phyloP scores from a whole-genome alignment of 306 rosid species.

The Glycine tomentella region DNA sequence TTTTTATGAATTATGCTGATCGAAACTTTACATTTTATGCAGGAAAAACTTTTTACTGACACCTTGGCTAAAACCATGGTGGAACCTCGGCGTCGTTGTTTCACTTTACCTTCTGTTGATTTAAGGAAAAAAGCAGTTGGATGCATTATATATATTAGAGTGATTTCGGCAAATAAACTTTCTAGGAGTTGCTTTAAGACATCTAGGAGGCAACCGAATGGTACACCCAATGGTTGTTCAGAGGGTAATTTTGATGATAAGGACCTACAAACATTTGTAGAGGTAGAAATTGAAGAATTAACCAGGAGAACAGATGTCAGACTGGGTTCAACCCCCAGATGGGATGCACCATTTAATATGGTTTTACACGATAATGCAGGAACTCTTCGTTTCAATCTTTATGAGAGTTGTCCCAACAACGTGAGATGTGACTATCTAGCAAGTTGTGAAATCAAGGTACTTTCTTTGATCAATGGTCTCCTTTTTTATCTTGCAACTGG shows the following conservation, averaged over 20 bases:
- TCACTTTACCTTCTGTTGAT: slow-evolving; percentile 79
- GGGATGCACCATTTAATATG: slow-evolving; percentile 97
- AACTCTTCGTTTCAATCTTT: slow-evolving; percentile 78
- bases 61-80: slow-evolving; percentile 91
- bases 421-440: slow-evolving; percentile 89
- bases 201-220: slow-evolving; percentile 61
- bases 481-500: slow-evolving; percentile 35
- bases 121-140: slow-evolving; percentile 84
- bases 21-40: slow-evolving; percentile 11
- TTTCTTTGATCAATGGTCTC: slow-evolving; percentile 6
- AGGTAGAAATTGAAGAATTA: slow-evolving; percentile 85
- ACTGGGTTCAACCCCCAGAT: slow-evolving; percentile 77
- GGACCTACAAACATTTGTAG: slow-evolving; percentile 87
- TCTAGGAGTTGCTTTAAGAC: slow-evolving; percentile 72
- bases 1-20: slow-evolving; percentile 30
- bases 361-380: slow-evolving; percentile 84
- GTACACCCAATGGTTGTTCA: slow-evolving; percentile 54
- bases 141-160: slow-evolving; percentile 79
- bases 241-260: slow-evolving; percentile 63
- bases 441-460: slow-evolving; percentile 94
- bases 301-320: slow-evolving; percentile 75
- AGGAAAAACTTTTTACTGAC: slow-evolving; percentile 85
- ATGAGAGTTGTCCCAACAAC: slow-evolving; percentile 65
- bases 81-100: slow-evolving; percentile 95
- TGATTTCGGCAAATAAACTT: slow-evolving; percentile 81